These are phyloP conservation scores for Umbelopsis isabellina DNA, from an alignment of 192 early-diverging fungal species.

Conservation along the genomic window DNA sequence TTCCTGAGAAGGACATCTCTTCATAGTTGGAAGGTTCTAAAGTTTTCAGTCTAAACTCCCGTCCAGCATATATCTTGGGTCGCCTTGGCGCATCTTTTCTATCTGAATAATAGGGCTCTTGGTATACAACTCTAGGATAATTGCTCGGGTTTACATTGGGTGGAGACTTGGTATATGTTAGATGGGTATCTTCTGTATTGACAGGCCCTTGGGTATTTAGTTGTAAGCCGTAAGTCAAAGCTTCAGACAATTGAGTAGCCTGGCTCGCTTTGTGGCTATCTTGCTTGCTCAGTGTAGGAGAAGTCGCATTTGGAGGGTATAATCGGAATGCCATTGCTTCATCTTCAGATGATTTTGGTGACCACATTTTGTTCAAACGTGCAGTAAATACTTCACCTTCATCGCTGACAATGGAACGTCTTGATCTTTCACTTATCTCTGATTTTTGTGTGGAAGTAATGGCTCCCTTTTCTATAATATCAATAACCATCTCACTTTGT, in stretches of 20 bases:
- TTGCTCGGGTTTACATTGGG: conserved; percentile 13
- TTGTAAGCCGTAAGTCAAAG: not conserved
- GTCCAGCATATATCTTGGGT: conserved; percentile 60
- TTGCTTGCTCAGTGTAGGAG: conserved; percentile 1
- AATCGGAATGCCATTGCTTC: not conserved
- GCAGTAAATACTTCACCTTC: conserved; percentile 12
- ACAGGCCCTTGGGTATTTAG: not conserved
- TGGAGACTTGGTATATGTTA: conserved; percentile 20
- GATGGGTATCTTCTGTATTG: not conserved
- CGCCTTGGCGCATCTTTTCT: conserved; percentile 57
- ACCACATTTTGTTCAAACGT: conserved; percentile 19
- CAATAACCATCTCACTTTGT: too few relatives aligned
- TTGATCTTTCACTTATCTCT: conserved; percentile 7
- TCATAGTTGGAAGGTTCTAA: not conserved
- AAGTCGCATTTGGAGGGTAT: not conserved
- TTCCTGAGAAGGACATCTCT: not conserved
- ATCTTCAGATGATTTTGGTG: not conserved
- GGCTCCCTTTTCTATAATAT: not conserved
- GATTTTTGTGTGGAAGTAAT: not conserved
- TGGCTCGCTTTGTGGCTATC: not conserved
- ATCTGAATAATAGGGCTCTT: conserved; percentile 64
- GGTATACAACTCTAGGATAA: conserved; percentile 50
- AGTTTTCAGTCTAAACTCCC: conserved; percentile 54
- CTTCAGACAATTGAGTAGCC: not conserved
- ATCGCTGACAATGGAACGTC: not conserved